Evolutionary conservation across 129 eudicot genomes (phyloP).

Genomic region (Tagetes patula): DNA sequence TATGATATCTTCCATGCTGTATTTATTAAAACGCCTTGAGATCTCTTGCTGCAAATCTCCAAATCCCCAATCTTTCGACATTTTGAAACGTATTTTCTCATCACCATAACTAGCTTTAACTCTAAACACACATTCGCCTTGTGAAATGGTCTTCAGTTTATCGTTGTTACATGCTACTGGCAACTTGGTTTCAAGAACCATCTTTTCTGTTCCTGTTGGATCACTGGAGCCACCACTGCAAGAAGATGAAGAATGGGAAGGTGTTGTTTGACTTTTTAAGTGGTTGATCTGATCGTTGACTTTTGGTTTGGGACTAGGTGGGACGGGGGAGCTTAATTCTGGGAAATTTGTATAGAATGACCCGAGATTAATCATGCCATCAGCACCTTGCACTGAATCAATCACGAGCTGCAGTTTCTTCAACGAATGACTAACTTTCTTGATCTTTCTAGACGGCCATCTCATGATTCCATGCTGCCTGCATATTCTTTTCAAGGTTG

Average conservation of each 20-base stretch:
- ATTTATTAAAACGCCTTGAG: slow-evolving; percentile 41
- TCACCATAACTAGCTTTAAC: slow-evolving; percentile 53
- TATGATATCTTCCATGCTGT: slow-evolving; percentile 26
- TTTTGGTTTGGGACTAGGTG: slow-evolving; percentile 36
- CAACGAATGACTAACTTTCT: slow-evolving; percentile 64
- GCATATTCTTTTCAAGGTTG: slow-evolving; percentile 71
- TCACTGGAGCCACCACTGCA: slow-evolving; percentile 43
- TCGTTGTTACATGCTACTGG: slow-evolving; percentile 36
- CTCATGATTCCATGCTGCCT: slow-evolving; percentile 67
- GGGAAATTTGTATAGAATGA: slow-evolving; percentile 57
- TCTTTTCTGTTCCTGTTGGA: slow-evolving; percentile 22
- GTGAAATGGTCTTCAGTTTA: slow-evolving; percentile 21
- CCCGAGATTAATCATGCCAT: slow-evolving; percentile 53
- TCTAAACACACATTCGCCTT: slow-evolving; percentile 31
- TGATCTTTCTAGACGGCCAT: slow-evolving; percentile 78
- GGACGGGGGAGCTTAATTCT: slow-evolving; percentile 38
- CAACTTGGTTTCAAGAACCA: slow-evolving; percentile 38
- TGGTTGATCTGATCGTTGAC: slow-evolving; percentile 29
- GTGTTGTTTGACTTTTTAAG: slow-evolving; percentile 28
- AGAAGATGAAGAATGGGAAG: slow-evolving; percentile 46
- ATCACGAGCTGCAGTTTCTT: slow-evolving; percentile 65
- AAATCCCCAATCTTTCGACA: slow-evolving; percentile 42
- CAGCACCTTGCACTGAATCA: slow-evolving; percentile 71
- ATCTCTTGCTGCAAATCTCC: slow-evolving; percentile 45
- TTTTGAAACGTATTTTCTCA: slow-evolving; percentile 51